Conservation (phyloP, 2,329 filamentous ascomycete genomes). For the Trichoderma lentiforme region DNA sequence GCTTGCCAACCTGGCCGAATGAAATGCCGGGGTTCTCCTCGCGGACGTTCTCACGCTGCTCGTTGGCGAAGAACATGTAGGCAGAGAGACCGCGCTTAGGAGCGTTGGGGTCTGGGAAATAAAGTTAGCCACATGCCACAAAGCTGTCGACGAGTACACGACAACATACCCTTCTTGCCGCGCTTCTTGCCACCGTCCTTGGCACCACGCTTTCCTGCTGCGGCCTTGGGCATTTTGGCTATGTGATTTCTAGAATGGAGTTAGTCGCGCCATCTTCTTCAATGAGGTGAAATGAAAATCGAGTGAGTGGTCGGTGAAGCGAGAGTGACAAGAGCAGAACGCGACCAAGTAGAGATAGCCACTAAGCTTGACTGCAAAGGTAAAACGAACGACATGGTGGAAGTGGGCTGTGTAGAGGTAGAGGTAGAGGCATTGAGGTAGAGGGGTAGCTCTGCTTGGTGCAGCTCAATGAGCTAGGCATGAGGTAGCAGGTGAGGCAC, state of each 20-base stretch:
- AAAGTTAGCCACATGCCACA: conserved; percentile 15
- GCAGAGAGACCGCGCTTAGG: conserved; percentile 99
- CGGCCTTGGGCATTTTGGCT: conserved; percentile 58
- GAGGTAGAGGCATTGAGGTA: not conserved
- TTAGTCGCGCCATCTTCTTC: not conserved
- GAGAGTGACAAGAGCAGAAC: not conserved
- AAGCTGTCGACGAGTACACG: not conserved
- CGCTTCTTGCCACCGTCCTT: conserved; percentile 55
- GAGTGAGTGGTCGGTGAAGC: not conserved
- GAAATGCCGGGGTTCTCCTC: conserved; percentile 97
- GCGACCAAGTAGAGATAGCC: not conserved
- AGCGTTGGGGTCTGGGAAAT: conserved; percentile 77
- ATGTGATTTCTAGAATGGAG: conserved; percentile 25
- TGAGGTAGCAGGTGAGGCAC: conserved; percentile 25
- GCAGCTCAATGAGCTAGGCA: not conserved
- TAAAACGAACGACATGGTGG: not conserved
- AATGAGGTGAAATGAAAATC: conserved; percentile 18
- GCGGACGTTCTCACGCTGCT: conserved; percentile 96
- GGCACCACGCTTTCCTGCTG: conserved; percentile 48
- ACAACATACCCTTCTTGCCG: conserved; percentile 57
- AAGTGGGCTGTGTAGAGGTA: not conserved
- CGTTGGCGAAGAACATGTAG: conserved; percentile 99
- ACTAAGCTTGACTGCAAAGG: not conserved
- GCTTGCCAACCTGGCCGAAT: conserved; percentile 98
- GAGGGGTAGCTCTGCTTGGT: conserved; percentile 26